Evolutionary conservation across 2,329 filamentous ascomycete genomes (phyloP), one percentile per base, ranked within the genome.

Genomic region (Cercospora sp.): DNA sequence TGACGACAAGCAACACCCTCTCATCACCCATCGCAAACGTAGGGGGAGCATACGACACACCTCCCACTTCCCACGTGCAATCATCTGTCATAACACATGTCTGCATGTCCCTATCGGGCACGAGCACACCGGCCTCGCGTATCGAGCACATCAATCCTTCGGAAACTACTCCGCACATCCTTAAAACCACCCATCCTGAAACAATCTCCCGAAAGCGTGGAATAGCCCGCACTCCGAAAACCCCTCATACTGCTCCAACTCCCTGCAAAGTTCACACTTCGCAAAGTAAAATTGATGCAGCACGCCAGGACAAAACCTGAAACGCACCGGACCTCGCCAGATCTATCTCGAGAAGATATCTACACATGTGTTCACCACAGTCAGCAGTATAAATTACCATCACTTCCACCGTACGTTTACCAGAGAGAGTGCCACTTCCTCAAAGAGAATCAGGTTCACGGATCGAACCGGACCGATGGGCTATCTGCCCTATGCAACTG

Each of bases 291-390:
- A 63, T 63, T 57, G 61, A 63, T 63, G 61, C 61, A 63, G 61
- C 61, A 63, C 61, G 61, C 61, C 18, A 63, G 51, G 45, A 8
- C n/a, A 36, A 7, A 3, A 6, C 58, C 33, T 30, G 23, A 53
- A 63, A 63, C 45, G 45, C n/a, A 63, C 61, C 33, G 61, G 61
- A 63, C 60, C 61, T 63, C 28, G 36, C 61, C 60, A 28, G 36
- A 51, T 51, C 45, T 51, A 51, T 51, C 45, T 45, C 12, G 13
- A 33, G 5, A 40, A 3, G 45, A 20, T 48, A 51, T 51, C 45
- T 51, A 51, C 45, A 51, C 45, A 12, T 23, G 20, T 13, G 45
- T 26, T 48, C 42, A 48, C 42, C 42, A 48, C 18, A 31, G 42
- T 48, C 18, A 23, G 42, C 18, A 23, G 42, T 23, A 48, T n/a